phyloP scores from a whole-genome alignment of 2,329 filamentous ascomycete genomes.

The Colletotrichum eleusines region DNA sequence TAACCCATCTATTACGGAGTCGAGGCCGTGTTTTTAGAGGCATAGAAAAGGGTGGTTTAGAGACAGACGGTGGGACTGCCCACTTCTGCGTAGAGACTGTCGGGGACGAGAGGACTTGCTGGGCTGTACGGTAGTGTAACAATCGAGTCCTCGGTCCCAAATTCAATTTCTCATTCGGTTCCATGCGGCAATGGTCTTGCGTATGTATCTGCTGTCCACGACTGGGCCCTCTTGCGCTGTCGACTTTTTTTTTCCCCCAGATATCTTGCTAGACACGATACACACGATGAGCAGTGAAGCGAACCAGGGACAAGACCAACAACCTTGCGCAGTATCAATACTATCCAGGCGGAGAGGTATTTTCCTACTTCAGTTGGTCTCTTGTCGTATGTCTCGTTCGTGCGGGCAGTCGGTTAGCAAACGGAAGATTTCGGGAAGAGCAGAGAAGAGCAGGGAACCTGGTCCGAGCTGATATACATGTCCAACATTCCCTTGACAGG shows the following conservation, averaged over 20 bases:
- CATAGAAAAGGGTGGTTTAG: slow-evolving; percentile 28
- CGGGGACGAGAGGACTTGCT: slow-evolving; percentile 14
- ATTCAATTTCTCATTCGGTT: not conserved
- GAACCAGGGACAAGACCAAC: not conserved
- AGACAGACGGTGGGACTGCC: not conserved
- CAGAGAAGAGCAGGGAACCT: not conserved
- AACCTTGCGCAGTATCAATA: not conserved
- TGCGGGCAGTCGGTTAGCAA: not conserved
- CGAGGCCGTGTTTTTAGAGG: slow-evolving; percentile 17
- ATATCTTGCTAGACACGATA: not conserved
- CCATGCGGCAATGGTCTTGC: not conserved
- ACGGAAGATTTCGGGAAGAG: not conserved
- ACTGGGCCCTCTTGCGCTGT: not conserved
- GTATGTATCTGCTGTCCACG: not conserved
- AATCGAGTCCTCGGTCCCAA: slow-evolving; percentile 24
- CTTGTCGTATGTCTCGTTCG: not conserved
- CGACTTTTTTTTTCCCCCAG: too few relatives aligned
- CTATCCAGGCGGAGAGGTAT: not conserved
- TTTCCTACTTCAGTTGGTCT: not conserved
- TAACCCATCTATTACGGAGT: slow-evolving; percentile 15
- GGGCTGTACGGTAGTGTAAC: slow-evolving; percentile 29
- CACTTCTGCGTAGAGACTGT: slow-evolving; percentile 11
- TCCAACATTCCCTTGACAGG: not conserved
- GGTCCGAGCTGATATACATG: not conserved
- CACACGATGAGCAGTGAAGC: not conserved